Base-by-base conservation (phyloP, 441 rosid genomes). In the Bocquillonia castaneifolia region DNA sequence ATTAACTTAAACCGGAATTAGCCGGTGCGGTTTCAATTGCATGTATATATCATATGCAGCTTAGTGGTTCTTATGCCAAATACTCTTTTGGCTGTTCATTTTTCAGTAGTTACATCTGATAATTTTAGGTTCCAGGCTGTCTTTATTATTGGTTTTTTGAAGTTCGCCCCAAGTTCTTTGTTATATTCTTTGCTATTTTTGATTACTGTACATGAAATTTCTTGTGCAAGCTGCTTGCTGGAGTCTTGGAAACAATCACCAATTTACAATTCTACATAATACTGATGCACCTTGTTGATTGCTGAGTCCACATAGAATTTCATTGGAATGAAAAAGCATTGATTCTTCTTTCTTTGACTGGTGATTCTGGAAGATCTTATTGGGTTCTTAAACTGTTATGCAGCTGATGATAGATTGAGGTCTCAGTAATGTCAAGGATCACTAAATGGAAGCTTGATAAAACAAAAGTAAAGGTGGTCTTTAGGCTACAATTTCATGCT, bases 401-500 rank as follows among this genome's bases (percentile, higher is more conserved):
- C 76, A 77, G 83, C 75, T 66, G 77, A 80, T 71, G 70, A 81
- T 74, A 66, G 72, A 64, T 72, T 82, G 71, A 74, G 63, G 58
- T 63, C 69, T 51, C 68, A 75, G 84, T 59, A 72, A 95, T 95
- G 99, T 95, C 98, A 72, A 89, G 96, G 82, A 67, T 81, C 56
- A 64, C 91, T 12, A 92, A 81, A 87, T 92, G 98, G 99, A 92
- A 86, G 85, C 74, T 85, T 53, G 99, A 95, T 90, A 95, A 92
- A 85, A 88, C 95, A 32, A 95, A 95, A 89, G 89, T 86, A 32
- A 95, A 95, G 85, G 97, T 95, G 55, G 99, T 92, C 59, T 95
- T 95, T 79, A 86, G 99, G 57, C 84, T 95, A 57, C 99, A 92
- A 70, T 95, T 95, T 78, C 96, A 95, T 74, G 98, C 98, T 68